Base-by-base conservation (phyloP, 768 basidiomycete genomes). In the Tulasnella sp. region DNA sequence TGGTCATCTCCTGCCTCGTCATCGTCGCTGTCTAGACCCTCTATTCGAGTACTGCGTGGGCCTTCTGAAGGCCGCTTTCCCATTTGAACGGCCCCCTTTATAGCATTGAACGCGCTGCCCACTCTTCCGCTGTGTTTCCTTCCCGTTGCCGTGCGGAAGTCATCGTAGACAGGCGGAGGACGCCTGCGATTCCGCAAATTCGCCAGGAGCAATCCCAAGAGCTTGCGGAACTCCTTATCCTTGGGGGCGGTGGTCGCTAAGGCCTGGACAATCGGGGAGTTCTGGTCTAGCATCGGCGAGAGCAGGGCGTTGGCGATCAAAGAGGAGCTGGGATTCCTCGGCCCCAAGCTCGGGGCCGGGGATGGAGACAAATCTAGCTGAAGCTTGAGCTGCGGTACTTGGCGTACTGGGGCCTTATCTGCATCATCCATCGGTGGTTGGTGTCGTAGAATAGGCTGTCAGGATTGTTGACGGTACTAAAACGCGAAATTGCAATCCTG, bases 151-250 rank as follows among this genome's bases (percentile, higher is more conserved):
- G 81, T 82, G 48, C 83, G 83, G 37, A 88, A 83, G 7, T 82
- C 81, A 51, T 89, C 88, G 77, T 88, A 87, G 44, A 89, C 84
- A 1, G 89, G 82, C 2, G 89, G 89, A 40, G 91, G 90, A 79
- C 86, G 85, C 5, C 84, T 84, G 77, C 93, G 87, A 73, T 84
- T 85, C 70, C 88, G 87, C n/a, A 95, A 86, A 80, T 91, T 89
- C 26, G 86, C 85, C 20, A 94, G 84, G 39, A 93, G 85, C 82
- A 91, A 89, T 0, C 88, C 87, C 4, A 94, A 85, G 32, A 93
- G 85, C 82, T 93, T 93, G 72, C 89, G 88, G 11, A 90, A 89
- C 83, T 93, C 93, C 75, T 88, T 87, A 80, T 87, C 87, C 75
- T 82, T 83, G 39, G 81, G 77, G 9, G 46, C 57, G 16, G 75